phyloP scores from a whole-genome alignment of 345 rosid genomes.

The Euphorbia lathyris region DNA sequence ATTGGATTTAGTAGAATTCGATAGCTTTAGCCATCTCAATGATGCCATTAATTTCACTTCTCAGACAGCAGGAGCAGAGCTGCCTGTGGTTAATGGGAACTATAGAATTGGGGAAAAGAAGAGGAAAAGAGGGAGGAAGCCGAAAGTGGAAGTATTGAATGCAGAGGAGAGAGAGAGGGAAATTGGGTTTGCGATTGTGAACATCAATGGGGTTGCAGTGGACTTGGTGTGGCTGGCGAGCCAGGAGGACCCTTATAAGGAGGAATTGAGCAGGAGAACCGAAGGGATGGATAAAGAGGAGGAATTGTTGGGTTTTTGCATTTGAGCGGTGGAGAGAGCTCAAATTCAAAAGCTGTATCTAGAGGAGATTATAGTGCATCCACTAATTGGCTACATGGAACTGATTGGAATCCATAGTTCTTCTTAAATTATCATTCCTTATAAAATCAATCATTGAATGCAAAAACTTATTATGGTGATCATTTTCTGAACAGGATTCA shows the following conservation, averaged over 20 bases:
- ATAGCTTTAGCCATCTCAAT: constrained; percentile 19
- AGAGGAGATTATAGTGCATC: background rate
- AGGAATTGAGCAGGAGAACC: constrained; percentile 55
- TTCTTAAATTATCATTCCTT: background rate
- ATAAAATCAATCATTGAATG: background rate
- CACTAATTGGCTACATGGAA: constrained; percentile 1
- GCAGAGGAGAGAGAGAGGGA: constrained; percentile 25
- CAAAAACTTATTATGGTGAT: background rate
- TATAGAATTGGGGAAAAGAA: too few relatives aligned
- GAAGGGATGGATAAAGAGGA: constrained; percentile 54
- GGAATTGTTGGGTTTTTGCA: constrained; percentile 53
- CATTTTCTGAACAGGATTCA: constrained; percentile 53
- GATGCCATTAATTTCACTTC: constrained; percentile 6
- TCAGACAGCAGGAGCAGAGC: too few relatives aligned
- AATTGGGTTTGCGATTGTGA: constrained; percentile 36
- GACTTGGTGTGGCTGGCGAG: constrained; percentile 40
- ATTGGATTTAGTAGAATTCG: too few relatives aligned
- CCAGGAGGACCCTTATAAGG: constrained; percentile 53
- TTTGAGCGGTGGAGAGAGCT: background rate
- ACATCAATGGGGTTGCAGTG: constrained; percentile 46
- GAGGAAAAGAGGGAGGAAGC: constrained; percentile 63
- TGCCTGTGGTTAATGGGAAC: too few relatives aligned
- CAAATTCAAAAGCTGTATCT: background rate
- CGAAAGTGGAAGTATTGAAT: too few relatives aligned
- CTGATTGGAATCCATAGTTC: background rate